A percentile compares a stretch with the other conserved stretches of the same genome.
Evolutionary conservation across 805 yeast species (phyloP).

Genomic region (Clavispora asparagi): DNA sequence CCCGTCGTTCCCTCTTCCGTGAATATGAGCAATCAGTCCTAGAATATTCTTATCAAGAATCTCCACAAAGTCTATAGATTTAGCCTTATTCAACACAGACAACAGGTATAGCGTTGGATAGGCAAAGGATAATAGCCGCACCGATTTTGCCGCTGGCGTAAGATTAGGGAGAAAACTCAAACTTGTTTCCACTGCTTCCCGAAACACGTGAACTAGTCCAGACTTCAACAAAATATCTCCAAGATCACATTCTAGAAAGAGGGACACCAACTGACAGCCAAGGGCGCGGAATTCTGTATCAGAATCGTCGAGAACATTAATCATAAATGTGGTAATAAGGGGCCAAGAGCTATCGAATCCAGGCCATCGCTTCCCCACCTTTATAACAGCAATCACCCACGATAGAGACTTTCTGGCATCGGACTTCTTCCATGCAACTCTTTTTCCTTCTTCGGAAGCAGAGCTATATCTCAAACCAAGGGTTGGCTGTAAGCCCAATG

Average conservation of each 20-base stretch:
- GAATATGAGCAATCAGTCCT: conserved; percentile 21
- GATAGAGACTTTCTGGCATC: conserved; percentile 20
- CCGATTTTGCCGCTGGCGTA: conserved; percentile 20
- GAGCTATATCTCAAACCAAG: conserved; percentile 11
- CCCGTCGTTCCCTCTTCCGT: conserved; percentile 10
- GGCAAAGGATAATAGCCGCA: conserved; percentile 16
- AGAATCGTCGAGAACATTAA: conserved; percentile 32
- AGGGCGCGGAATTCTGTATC: conserved; percentile 24
- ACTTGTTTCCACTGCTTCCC: conserved; percentile 20
- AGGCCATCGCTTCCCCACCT: conserved; percentile 1
- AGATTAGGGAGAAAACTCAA: conserved; percentile 23
- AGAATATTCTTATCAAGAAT: conserved; percentile 20
- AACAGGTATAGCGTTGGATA: conserved; percentile 17
- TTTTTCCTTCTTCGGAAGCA: conserved; percentile 17
- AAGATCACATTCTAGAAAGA: conserved; percentile 8
- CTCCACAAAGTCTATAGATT: conserved; percentile 16
- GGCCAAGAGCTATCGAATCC: conserved; percentile 18
- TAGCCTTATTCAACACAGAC: conserved; percentile 1
- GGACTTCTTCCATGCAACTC: conserved; percentile 25
- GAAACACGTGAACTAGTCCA: conserved; percentile 24
- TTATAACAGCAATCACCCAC: conserved; percentile 21
- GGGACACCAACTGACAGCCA: conserved; percentile 17
- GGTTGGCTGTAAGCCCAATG: conserved; percentile 11
- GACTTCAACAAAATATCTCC: conserved; percentile 14
- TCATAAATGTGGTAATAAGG: conserved; percentile 25